Percentiles rank a stretch among this genome's conserved stretches.
phyloP scores from a whole-genome alignment of 768 basidiomycete species.

The Pleurotus giganteus region DNA sequence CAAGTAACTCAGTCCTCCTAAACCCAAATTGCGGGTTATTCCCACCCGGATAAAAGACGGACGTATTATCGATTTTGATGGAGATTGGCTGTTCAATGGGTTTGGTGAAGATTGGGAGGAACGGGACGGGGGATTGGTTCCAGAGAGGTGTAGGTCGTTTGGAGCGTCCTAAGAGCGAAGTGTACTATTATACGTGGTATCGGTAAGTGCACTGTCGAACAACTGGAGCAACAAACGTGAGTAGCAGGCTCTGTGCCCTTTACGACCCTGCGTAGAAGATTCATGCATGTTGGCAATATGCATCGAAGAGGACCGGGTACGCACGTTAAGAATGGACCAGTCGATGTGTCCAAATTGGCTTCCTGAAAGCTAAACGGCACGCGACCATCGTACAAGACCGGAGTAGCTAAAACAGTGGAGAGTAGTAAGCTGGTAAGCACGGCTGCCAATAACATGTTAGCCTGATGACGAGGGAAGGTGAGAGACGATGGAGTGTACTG shows the following conservation, averaged over 20 bases:
- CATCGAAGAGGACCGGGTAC: slow-evolving; percentile 15
- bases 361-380: slow-evolving; percentile 41
- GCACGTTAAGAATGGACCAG: slow-evolving; percentile 55
- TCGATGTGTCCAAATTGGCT: slow-evolving; percentile 43
- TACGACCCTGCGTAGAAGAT: slow-evolving; percentile 39
- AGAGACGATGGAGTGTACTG: too few relatives aligned
- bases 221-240: slow-evolving; percentile 30
- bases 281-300: background rate
- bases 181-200: slow-evolving; percentile 33
- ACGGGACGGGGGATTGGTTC: slow-evolving; percentile 26
- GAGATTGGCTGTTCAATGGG: slow-evolving; percentile 49
- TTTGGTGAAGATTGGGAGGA: slow-evolving; percentile 19
- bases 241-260: slow-evolving; percentile 52
- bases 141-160: slow-evolving; percentile 49
- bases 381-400: slow-evolving; percentile 53
- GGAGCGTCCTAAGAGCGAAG: slow-evolving; percentile 35
- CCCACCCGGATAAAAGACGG: slow-evolving; percentile 53
- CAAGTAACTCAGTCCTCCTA: slow-evolving; percentile 58
- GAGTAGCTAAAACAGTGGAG: slow-evolving; percentile 9
- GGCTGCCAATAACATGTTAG: background rate
- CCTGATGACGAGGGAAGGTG: too few relatives aligned
- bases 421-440: background rate
- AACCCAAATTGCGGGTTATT: slow-evolving; percentile 51
- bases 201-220: background rate
- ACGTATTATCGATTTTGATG: slow-evolving; percentile 55